These are phyloP conservation scores for Termitomyces sp. DNA, from an alignment of 1,284 basidiomycete genomes.

Conservation along the genomic window DNA sequence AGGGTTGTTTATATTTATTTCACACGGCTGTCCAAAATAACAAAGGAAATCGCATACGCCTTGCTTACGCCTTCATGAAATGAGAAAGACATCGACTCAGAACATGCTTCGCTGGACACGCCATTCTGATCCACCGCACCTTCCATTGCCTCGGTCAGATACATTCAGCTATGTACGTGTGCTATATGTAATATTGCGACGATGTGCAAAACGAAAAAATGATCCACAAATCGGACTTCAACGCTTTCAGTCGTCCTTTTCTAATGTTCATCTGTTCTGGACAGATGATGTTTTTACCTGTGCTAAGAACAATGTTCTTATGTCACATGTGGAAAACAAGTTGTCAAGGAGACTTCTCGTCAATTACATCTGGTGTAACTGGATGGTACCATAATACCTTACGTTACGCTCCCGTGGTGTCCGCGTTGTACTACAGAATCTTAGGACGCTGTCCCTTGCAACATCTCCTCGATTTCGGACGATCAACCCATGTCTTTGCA, in stretches of 20 bases:
- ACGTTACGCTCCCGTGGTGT: background rate
- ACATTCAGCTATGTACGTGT: too few species aligned
- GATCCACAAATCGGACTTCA: too few species aligned
- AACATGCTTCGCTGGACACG: too few species aligned
- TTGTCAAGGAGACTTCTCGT: slow-evolving; percentile 13
- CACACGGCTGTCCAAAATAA: too few species aligned
- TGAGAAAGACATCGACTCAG: too few species aligned
- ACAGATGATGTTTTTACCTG: too few species aligned
- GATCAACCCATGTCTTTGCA: background rate
- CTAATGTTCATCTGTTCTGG: too few species aligned
- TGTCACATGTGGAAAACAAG: slow-evolving; percentile 9
- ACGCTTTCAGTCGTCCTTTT: background rate
- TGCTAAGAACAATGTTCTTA: background rate
- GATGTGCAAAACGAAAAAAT: background rate
- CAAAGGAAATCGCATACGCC: too few species aligned
- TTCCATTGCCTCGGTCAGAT: too few species aligned
- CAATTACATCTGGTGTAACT: background rate
- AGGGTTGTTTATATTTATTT: too few species aligned
- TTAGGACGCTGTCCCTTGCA: background rate
- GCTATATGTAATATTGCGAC: background rate
- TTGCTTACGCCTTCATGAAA: too few species aligned
- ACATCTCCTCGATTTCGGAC: background rate
- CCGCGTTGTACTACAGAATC: background rate
- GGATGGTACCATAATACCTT: background rate
- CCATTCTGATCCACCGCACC: too few species aligned